Evolutionary conservation across 495 filamentous ascomycete species (phyloP).

Genomic region (Cenococcum geophilum): DNA sequence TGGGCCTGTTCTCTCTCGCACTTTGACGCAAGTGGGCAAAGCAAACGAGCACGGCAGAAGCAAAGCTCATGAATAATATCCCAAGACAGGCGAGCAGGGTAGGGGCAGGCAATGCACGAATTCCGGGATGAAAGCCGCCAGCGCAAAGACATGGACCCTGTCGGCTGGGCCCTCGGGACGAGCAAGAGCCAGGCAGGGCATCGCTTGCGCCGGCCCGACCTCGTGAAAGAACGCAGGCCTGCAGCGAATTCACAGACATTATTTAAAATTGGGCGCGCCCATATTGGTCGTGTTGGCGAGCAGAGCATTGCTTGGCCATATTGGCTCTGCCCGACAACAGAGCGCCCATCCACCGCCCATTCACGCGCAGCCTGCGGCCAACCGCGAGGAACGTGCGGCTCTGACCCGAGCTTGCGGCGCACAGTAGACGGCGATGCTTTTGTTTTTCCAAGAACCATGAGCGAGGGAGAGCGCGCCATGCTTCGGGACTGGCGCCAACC

Average conservation of each 20-base stretch:
- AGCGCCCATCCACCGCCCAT: neutral
- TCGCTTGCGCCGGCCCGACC: slow-evolving; percentile 30
- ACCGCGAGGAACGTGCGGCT: slow-evolving; percentile 20
- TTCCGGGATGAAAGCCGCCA: slow-evolving; percentile 25
- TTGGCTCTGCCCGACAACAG: neutral
- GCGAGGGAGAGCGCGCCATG: slow-evolving; percentile 13
- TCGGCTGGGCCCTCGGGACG: slow-evolving; percentile 23
- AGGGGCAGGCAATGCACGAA: slow-evolving; percentile 25
- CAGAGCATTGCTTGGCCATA: neutral
- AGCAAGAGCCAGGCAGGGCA: slow-evolving; percentile 23
- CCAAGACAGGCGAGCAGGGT: slow-evolving; percentile 8
- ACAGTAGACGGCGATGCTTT: slow-evolving; percentile 13
- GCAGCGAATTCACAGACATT: slow-evolving; percentile 1
- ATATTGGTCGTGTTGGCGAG: slow-evolving; percentile 7
- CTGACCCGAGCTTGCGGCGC: slow-evolving; percentile 22
- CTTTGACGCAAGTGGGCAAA: slow-evolving; percentile 29
- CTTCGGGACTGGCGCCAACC: slow-evolving; percentile 29
- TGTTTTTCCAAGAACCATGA: slow-evolving; percentile 24
- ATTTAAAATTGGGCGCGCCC: neutral
- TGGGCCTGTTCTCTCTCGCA: slow-evolving; percentile 21
- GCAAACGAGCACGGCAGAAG: slow-evolving; percentile 33
- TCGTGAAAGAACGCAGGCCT: slow-evolving; percentile 18
- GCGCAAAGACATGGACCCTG: slow-evolving; percentile 20
- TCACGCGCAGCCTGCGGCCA: neutral
- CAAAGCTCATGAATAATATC: slow-evolving; percentile 14